Base-by-base conservation (phyloP, 805 yeast species). In the Ogataea populi-albae region DNA sequence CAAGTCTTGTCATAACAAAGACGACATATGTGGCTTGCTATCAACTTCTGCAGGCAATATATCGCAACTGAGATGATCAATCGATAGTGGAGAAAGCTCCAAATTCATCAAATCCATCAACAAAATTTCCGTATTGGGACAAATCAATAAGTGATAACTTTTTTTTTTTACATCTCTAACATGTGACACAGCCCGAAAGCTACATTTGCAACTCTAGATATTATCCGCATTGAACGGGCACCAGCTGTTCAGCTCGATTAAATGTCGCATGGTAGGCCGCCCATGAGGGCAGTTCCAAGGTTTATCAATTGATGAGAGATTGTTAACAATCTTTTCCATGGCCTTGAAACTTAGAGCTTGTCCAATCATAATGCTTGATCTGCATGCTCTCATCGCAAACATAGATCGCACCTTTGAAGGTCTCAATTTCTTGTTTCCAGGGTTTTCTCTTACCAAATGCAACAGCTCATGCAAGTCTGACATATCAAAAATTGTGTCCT, bases 221-320 rank as follows among this genome's bases (percentile, higher is more conserved):
- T 72, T 71, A 47, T 76, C 81, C 2, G 61, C 62, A 7, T 49
- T 49, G 44, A 74, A 75, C 0, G 69, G 47, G 15, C 54, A 48
- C 73, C 77, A 69, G 30, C 64, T 59, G 26, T 65, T 58, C 24
- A 81, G 52, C 37, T 85, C 87, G 41, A 81, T 76, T 40, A 91
- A 66, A 59, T 91, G 97, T 37, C 98, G 71, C 83, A 93, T 79
- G 1, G 99, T 93, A 0, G 98, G 99, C 45, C 99, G 67, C 0
- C 99, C 98, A 61, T 93, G 99, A 0, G 99, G 99, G 53, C 88
- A 79, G 49, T 81, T 83, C 98, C 99, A 93, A 0, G 99, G 99
- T 54, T 86, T 86, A 43, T 87, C 89, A 24, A 93, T 66, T 0
- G 58, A 64, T 9, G 91, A 76, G 34, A 93, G 64, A 51, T 87